Evolutionary conservation across 1,284 basidiomycete species (phyloP).

Genomic region (Ustilago trichophora): DNA sequence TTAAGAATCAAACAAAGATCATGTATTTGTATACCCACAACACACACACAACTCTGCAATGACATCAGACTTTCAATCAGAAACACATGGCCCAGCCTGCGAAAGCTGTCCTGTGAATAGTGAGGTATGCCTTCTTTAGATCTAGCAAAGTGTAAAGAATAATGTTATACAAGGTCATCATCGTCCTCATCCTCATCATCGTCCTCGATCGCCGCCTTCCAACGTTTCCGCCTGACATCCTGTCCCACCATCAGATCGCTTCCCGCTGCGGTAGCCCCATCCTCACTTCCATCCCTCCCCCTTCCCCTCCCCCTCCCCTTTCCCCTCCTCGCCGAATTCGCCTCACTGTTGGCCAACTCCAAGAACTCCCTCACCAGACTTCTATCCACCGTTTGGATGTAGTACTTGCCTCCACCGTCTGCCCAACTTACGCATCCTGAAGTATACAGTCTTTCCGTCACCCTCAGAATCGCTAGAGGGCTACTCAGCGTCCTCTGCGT

Average conservation of each 20-base stretch:
- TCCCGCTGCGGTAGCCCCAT: neutral
- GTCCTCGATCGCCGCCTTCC: conserved; percentile 31
- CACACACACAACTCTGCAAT: neutral
- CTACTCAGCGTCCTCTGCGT: conserved; percentile 66
- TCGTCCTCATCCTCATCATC: conserved; percentile 26
- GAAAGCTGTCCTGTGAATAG: too few species aligned
- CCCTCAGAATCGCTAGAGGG: conserved; percentile 61
- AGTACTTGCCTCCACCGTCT: conserved; percentile 61
- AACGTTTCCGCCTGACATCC: conserved; percentile 31
- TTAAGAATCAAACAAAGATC: neutral
- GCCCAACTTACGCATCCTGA: conserved; percentile 63
- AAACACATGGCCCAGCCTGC: too few species aligned
- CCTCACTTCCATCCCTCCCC: neutral
- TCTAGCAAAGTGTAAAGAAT: neutral
- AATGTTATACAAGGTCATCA: neutral
- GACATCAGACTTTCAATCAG: too few species aligned
- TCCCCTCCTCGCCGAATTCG: neutral
- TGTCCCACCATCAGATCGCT: conserved; percentile 26
- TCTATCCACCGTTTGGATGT: conserved; percentile 58
- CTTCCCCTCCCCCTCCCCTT: neutral
- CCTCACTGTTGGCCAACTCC: conserved; percentile 1
- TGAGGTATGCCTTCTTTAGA: too few species aligned
- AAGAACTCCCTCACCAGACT: conserved; percentile 41
- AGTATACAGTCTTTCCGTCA: conserved; percentile 53
- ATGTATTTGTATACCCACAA: conserved; percentile 6